phyloP scores from a whole-genome alignment of 208 protist genomes.

The Trypanosoma brucei region DNA sequence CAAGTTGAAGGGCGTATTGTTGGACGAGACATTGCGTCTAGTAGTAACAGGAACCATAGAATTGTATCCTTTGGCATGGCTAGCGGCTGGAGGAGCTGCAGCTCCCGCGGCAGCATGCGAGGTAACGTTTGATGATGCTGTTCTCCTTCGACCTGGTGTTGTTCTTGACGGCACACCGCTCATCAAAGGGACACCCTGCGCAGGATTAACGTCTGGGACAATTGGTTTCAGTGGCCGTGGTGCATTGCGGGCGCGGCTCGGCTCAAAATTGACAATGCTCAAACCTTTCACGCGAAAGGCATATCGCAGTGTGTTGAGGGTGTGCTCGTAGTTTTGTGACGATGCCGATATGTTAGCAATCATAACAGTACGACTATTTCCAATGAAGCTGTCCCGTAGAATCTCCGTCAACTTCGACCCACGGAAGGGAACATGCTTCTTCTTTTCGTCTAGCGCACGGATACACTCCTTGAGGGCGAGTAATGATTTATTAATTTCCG shows the following conservation, averaged over 20 bases:
- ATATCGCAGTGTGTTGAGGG: slow-evolving; percentile 97
- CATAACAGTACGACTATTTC: slow-evolving; percentile 94
- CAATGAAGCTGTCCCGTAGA: slow-evolving; percentile 94
- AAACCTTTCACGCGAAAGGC: slow-evolving; percentile 90
- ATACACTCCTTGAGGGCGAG: slow-evolving; percentile 96
- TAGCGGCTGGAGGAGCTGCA: not conserved
- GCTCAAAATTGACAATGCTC: slow-evolving; percentile 47
- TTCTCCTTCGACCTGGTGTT: not conserved
- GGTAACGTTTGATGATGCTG: not conserved
- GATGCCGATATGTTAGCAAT: slow-evolving; percentile 92
- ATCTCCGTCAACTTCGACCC: slow-evolving; percentile 96
- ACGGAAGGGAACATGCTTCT: slow-evolving; percentile 94
- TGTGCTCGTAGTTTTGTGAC: slow-evolving; percentile 89
- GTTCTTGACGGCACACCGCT: not conserved
- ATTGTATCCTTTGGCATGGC: not conserved
- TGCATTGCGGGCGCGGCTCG: slow-evolving; percentile 65
- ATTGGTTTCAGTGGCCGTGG: slow-evolving; percentile 24
- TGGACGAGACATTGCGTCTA: not conserved
- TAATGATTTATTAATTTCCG: slow-evolving; percentile 95
- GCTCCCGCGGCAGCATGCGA: not conserved
- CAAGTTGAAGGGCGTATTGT: not conserved
- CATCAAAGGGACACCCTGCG: not conserved
- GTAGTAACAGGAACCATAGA: not conserved
- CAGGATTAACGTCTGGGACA: not conserved
- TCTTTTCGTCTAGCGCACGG: slow-evolving; percentile 85